Conservation (phyloP, 495 filamentous ascomycete genomes). For the Talaromyces nanjingensis region DNA sequence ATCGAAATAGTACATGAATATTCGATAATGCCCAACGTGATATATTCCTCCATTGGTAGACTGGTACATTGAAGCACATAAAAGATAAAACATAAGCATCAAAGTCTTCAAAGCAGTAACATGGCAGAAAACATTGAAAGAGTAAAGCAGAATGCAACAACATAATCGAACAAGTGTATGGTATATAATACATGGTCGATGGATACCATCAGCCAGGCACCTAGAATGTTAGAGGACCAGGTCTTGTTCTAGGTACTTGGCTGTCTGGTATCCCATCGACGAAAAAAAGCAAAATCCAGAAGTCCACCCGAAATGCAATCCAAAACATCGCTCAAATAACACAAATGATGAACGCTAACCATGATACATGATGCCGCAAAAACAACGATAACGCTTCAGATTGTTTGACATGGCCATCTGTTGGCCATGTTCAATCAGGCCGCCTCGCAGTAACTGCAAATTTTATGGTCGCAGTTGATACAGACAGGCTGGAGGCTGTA, state of each 20-base stretch:
- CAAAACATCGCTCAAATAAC: not conserved
- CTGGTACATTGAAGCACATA: not conserved
- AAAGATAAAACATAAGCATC: not conserved
- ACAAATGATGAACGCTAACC: not conserved
- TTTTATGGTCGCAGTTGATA: constrained; percentile 24
- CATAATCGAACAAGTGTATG: constrained; percentile 8
- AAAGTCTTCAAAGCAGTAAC: not conserved
- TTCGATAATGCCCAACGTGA: not conserved
- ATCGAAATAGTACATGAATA: not conserved
- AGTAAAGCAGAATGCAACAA: constrained; percentile 12
- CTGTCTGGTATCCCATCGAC: not conserved
- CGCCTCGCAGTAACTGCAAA: constrained; percentile 20
- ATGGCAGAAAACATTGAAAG: constrained; percentile 6
- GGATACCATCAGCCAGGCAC: not conserved
- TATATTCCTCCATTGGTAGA: not conserved
- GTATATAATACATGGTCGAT: constrained; percentile 6
- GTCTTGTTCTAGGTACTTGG: not conserved
- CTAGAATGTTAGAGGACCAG: not conserved
- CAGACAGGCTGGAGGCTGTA: constrained; percentile 28
- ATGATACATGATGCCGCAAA: not conserved
- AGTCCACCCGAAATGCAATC: not conserved
- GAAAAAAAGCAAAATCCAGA: not conserved
- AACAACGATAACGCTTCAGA: not conserved
- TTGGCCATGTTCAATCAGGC: not conserved
- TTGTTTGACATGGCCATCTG: not conserved